Evolutionary conservation across 1,284 basidiomycete genomes (phyloP).

Genomic region (Ceratobasidium sp.): DNA sequence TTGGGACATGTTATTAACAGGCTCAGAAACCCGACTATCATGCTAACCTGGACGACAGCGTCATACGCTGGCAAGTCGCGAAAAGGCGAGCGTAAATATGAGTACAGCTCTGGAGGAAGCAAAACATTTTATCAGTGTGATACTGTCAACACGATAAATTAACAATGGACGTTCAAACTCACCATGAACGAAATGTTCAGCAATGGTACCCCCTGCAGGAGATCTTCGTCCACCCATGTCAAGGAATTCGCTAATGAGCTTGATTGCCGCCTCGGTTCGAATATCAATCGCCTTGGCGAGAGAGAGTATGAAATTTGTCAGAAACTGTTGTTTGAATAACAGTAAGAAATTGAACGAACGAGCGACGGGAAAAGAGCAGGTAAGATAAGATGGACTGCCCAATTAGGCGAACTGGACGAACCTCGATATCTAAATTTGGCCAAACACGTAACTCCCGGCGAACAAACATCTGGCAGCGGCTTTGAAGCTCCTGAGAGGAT

Average conservation of each 20-base stretch:
- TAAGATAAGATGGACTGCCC: neutral
- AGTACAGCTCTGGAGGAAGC: slow-evolving; percentile 72
- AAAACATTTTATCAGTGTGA: neutral
- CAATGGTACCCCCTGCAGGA: slow-evolving; percentile 63
- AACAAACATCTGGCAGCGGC: slow-evolving; percentile 79
- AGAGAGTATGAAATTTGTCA: slow-evolving; percentile 75
- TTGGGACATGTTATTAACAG: no score
- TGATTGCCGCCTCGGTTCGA: slow-evolving; percentile 82
- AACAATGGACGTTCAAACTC: slow-evolving; percentile 45
- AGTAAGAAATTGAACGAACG: neutral
- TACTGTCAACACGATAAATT: no score
- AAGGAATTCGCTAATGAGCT: slow-evolving; percentile 81
- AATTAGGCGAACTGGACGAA: slow-evolving; percentile 49
- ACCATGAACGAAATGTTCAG: slow-evolving; percentile 92
- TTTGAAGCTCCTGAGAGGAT: slow-evolving; percentile 72
- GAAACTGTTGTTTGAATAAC: slow-evolving; percentile 52
- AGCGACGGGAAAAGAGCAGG: neutral
- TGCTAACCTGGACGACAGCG: slow-evolving; percentile 74
- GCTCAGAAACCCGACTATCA: slow-evolving; percentile 44
- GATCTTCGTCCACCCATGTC: slow-evolving; percentile 63
- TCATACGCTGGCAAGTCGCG: slow-evolving; percentile 82
- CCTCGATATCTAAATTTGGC: slow-evolving; percentile 83
- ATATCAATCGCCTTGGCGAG: slow-evolving; percentile 89
- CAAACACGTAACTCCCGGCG: slow-evolving; percentile 84
- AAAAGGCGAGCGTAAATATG: slow-evolving; percentile 83